phyloP scores from a whole-genome alignment of 805 yeast species.

The Candida oleophila region DNA sequence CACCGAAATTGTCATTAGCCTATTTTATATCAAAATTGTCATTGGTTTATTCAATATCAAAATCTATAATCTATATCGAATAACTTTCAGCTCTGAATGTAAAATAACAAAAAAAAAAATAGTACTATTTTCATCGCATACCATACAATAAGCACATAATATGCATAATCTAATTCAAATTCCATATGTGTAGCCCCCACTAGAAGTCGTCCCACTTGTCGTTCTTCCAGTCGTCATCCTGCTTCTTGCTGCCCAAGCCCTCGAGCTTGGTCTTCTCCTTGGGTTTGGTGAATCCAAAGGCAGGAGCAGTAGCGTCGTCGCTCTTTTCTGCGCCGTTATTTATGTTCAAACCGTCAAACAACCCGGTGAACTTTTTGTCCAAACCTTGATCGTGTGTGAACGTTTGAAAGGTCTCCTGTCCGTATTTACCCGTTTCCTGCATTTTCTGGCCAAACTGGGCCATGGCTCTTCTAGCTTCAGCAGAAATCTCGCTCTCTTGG shows the following conservation, averaged over 20 bases:
- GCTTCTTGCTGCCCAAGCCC: constrained; percentile 39
- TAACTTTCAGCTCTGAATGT: neutral
- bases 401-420: constrained; percentile 63
- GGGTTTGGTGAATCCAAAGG: constrained; percentile 67
- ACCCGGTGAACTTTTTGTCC: constrained; percentile 44
- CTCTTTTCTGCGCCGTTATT: constrained; percentile 8
- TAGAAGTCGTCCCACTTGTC: constrained; percentile 73
- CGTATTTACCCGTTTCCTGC: constrained; percentile 80
- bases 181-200: neutral
- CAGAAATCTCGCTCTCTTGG: constrained; percentile 71
- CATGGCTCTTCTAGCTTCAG: constrained; percentile 89
- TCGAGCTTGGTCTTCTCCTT: constrained; percentile 55
- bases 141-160: no score
- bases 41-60: neutral
- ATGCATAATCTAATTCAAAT: neutral
- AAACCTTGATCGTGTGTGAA: constrained; percentile 50
- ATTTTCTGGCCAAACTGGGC: constrained; percentile 93
- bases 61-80: neutral
- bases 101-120: neutral
- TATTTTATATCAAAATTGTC: neutral
- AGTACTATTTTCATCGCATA: constrained; percentile 1
- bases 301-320: constrained; percentile 48
- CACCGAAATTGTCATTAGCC: neutral
- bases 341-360: constrained; percentile 55
- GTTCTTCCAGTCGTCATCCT: constrained; percentile 38